phyloP scores from a whole-genome alignment of 768 basidiomycete species.

The Serendipita sp. region DNA sequence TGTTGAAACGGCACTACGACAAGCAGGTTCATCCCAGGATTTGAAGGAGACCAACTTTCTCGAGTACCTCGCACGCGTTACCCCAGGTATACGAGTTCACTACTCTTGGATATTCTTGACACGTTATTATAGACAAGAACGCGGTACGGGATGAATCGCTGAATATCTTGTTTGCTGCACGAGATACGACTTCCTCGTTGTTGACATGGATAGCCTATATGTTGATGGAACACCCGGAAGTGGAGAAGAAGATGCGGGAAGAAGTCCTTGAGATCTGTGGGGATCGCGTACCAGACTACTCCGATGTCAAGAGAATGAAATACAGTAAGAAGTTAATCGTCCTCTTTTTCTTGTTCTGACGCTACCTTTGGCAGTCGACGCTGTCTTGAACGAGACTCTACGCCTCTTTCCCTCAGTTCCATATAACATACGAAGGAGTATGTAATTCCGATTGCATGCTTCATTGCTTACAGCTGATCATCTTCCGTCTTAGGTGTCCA shows the following conservation, averaged over 20 bases:
- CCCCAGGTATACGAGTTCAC: conserved; percentile 32
- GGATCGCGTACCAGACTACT: conserved; percentile 34
- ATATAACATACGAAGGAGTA: conserved; percentile 42
- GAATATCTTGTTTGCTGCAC: conserved; percentile 58
- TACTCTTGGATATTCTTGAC: neutral
- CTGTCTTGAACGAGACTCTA: conserved; percentile 61
- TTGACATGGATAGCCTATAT: conserved; percentile 59
- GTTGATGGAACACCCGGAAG: conserved; percentile 47
- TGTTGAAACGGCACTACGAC: conserved; percentile 32
- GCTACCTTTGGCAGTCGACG: conserved; percentile 10
- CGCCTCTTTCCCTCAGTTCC: conserved; percentile 70
- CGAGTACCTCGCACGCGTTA: conserved; percentile 49
- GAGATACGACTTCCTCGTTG: conserved; percentile 63
- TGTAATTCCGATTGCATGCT: neutral
- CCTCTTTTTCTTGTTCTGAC: neutral
- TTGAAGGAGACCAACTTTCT: conserved; percentile 43
- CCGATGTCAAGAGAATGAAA: conserved; percentile 41
- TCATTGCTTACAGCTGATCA: neutral
- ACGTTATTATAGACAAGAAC: conserved; percentile 32
- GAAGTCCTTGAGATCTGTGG: conserved; percentile 50
- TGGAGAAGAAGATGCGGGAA: conserved; percentile 35
- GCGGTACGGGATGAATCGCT: conserved; percentile 64
- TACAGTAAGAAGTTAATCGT: conserved; percentile 35
- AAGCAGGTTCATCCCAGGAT: neutral
- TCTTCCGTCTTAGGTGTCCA: conserved; percentile 23